phyloP scores from a whole-genome alignment of 805 yeast genomes.

The Wickerhamomyces xylosicus region DNA sequence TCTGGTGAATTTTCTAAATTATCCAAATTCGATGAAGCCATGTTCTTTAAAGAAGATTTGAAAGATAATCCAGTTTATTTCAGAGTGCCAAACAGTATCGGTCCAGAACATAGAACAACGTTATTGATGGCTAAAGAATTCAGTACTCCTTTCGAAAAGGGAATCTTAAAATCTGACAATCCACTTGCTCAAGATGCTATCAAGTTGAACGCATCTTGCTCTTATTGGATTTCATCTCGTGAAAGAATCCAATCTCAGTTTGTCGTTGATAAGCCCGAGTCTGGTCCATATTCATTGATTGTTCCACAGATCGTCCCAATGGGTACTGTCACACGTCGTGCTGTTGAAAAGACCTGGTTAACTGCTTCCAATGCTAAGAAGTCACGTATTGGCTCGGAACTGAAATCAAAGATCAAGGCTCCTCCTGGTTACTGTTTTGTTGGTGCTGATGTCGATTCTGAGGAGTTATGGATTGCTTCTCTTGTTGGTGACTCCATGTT shows the following conservation, averaged over 20 bases:
- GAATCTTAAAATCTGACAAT: conserved; percentile 58
- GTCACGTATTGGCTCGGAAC: conserved; percentile 82
- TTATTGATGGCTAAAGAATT: conserved; percentile 71
- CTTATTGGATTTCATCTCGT: conserved; percentile 91
- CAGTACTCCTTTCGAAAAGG: conserved; percentile 61
- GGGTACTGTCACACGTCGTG: conserved; percentile 96
- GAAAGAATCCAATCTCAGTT: conserved; percentile 78
- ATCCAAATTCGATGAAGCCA: neutral
- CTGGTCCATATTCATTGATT: conserved; percentile 36
- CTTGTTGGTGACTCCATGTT: conserved; percentile 87
- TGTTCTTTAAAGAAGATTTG: conserved; percentile 2
- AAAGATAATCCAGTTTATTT: conserved; percentile 26
- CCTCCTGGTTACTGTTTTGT: conserved; percentile 87
- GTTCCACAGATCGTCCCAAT: conserved; percentile 78
- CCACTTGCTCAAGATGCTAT: conserved; percentile 70
- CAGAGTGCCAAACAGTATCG: conserved; percentile 84
- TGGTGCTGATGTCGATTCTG: conserved; percentile 98
- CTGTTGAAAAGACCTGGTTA: conserved; percentile 95
- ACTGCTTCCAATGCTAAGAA: conserved; percentile 93
- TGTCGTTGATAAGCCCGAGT: conserved; percentile 46
- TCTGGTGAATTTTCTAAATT: conserved; percentile 3
- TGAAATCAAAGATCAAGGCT: conserved; percentile 77
- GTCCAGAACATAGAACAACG: conserved; percentile 64
- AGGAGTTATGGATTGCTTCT: conserved; percentile 97
- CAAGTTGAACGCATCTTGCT: conserved; percentile 63